phyloP scores from a whole-genome alignment of 345 rosid genomes.

The Hypericum perforatum region DNA sequence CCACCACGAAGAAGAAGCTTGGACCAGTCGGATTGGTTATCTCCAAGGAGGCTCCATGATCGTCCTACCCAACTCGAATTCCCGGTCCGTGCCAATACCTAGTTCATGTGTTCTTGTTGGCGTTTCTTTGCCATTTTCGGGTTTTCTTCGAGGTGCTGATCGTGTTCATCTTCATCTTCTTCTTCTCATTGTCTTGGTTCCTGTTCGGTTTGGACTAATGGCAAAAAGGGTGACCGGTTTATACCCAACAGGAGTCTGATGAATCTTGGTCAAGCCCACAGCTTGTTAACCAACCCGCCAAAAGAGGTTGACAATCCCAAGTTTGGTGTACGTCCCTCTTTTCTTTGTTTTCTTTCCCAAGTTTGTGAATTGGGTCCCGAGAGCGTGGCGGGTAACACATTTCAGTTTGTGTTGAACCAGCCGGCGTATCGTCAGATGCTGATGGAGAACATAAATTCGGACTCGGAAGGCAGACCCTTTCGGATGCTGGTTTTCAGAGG shows the following conservation, averaged over 20 bases:
- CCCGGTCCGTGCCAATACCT: conserved; percentile 16
- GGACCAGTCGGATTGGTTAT: conserved; percentile 32
- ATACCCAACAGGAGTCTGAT: conserved; percentile 46
- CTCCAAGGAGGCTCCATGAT: conserved; percentile 34
- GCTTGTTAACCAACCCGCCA: conserved; percentile 30
- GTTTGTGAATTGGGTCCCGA: not conserved
- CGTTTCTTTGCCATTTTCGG: not conserved
- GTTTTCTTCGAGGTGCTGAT: not conserved
- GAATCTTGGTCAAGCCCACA: conserved; percentile 50
- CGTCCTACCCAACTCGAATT: conserved; percentile 25
- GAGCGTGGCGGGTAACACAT: not conserved
- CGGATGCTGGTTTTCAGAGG: conserved; percentile 45
- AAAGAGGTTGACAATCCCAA: conserved; percentile 11
- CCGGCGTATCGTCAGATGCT: conserved; percentile 22
- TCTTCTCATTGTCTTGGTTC: not conserved
- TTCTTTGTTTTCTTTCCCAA: not conserved
- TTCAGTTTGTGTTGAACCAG: conserved; percentile 15
- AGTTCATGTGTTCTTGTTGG: not conserved
- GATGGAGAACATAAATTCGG: conserved; percentile 26
- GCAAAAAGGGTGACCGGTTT: conserved; percentile 36
- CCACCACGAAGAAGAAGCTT: no score
- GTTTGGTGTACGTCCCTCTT: conserved; percentile 19
- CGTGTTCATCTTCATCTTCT: not conserved
- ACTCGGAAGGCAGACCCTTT: conserved; percentile 37
- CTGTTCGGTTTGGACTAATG: not conserved